Evolutionary conservation across 495 filamentous ascomycete species (phyloP).

Genomic region (Penicillium malachiteum): DNA sequence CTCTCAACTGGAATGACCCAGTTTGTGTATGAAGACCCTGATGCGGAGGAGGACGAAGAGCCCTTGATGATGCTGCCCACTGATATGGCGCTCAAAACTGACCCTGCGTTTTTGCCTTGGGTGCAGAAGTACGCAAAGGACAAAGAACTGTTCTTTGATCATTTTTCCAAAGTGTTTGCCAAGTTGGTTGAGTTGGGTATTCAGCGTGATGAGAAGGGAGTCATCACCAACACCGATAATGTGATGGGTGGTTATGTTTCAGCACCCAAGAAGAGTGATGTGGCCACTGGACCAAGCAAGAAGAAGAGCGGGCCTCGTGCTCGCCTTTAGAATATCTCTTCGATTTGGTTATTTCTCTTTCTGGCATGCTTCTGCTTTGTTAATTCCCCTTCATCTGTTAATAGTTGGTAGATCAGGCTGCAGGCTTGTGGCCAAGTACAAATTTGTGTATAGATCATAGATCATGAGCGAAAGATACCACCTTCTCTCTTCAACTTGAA

Average conservation of each 20-base stretch:
- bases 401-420: slow-evolving; percentile 25
- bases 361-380: slow-evolving; percentile 13
- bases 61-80: slow-evolving; percentile 57
- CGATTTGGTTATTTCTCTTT: background rate
- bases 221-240: slow-evolving; percentile 53
- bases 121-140: slow-evolving; percentile 59
- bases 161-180: slow-evolving; percentile 60
- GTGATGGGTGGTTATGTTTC: slow-evolving; percentile 53
- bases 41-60: slow-evolving; percentile 48
- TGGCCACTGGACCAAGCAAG: slow-evolving; percentile 40
- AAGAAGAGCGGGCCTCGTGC: slow-evolving; percentile 24
- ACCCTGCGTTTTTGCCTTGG: slow-evolving; percentile 46
- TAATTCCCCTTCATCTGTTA: slow-evolving; percentile 1
- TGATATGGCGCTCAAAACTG: slow-evolving; percentile 41
- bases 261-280: slow-evolving; percentile 58
- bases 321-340: slow-evolving; percentile 23
- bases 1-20: slow-evolving; percentile 53
- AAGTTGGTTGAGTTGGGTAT: slow-evolving; percentile 64
- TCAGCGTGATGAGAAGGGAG: slow-evolving; percentile 49
- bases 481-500: background rate
- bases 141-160: slow-evolving; percentile 60
- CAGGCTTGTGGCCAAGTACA: background rate
- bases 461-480: slow-evolving; percentile 22
- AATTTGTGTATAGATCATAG: slow-evolving; percentile 33
- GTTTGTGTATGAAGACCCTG: slow-evolving; percentile 61